Evolutionary conservation across 2,329 filamentous ascomycete species (phyloP).

Genomic region (Fusarium sp.): DNA sequence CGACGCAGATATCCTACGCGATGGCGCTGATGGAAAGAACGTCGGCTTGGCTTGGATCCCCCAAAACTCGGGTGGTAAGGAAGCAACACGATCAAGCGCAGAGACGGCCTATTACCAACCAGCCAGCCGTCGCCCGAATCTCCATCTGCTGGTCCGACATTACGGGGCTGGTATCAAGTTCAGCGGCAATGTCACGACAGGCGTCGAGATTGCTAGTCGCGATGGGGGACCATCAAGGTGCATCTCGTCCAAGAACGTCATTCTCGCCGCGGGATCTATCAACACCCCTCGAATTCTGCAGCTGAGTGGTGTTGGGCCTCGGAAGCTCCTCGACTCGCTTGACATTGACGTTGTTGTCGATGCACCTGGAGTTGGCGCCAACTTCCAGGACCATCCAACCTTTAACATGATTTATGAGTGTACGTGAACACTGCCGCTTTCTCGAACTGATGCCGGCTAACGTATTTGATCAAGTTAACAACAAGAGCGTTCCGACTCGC

Average conservation of each 20-base stretch:
- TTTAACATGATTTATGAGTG: slow-evolving; percentile 28
- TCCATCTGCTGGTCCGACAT: slow-evolving; percentile 36
- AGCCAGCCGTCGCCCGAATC: slow-evolving; percentile 24
- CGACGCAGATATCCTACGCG: slow-evolving; percentile 13
- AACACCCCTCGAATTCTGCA: slow-evolving; percentile 69
- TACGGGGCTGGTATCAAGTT: slow-evolving; percentile 40
- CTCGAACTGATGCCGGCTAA: background rate
- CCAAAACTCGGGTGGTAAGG: slow-evolving; percentile 30
- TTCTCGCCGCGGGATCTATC: slow-evolving; percentile 58
- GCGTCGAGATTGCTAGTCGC: background rate
- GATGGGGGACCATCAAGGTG: background rate
- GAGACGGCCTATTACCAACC: slow-evolving; percentile 40
- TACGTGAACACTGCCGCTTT: background rate
- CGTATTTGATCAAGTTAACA: background rate
- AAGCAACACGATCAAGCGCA: slow-evolving; percentile 33
- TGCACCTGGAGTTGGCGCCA: slow-evolving; percentile 66
- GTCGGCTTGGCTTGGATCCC: slow-evolving; percentile 42
- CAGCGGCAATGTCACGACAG: background rate
- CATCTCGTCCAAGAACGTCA: slow-evolving; percentile 36
- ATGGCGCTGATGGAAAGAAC: slow-evolving; percentile 40
- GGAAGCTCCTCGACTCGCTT: slow-evolving; percentile 58
- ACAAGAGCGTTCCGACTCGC: slow-evolving; percentile 22
- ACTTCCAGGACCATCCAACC: slow-evolving; percentile 52
- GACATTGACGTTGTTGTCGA: slow-evolving; percentile 62
- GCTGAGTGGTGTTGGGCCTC: slow-evolving; percentile 66